Evolutionary conservation across 1,284 basidiomycete genomes (phyloP).

Genomic region (Pseudozyma flocculosa): DNA sequence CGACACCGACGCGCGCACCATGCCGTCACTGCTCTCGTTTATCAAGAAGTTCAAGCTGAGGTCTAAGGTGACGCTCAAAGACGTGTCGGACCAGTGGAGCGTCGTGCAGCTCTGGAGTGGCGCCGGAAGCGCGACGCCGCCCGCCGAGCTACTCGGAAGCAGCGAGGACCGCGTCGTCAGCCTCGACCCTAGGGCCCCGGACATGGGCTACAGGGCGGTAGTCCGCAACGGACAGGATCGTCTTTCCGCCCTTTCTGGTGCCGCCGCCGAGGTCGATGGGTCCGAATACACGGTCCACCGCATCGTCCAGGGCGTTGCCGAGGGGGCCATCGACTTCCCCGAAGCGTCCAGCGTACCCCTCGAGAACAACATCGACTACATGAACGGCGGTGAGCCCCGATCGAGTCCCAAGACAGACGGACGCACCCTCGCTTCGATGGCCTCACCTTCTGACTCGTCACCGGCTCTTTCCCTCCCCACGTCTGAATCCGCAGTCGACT

Average conservation of each 20-base stretch:
- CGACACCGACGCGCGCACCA: slow-evolving; percentile 68
- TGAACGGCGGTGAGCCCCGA: slow-evolving; percentile 76
- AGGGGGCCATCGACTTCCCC: slow-evolving; percentile 76
- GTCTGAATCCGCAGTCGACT: slow-evolving; percentile 71
- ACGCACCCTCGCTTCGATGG: too few relatives aligned
- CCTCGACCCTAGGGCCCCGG: slow-evolving; percentile 34
- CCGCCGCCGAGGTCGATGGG: neutral
- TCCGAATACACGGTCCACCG: slow-evolving; percentile 73
- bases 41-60: slow-evolving; percentile 85
- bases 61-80: slow-evolving; percentile 77
- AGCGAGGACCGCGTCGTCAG: neutral
- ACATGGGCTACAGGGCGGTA: slow-evolving; percentile 43
- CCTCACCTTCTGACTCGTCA: too few relatives aligned
- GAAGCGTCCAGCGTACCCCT: slow-evolving; percentile 81
- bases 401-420: too few relatives aligned
- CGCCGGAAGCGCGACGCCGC: neutral
- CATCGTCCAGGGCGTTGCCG: slow-evolving; percentile 80
- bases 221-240: neutral
- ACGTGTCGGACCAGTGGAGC: slow-evolving; percentile 73
- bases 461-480: too few relatives aligned
- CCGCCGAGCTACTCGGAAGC: neutral
- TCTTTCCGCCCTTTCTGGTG: neutral
- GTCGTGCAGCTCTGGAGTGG: slow-evolving; percentile 78
- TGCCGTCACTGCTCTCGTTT: slow-evolving; percentile 65
- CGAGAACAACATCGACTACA: slow-evolving; percentile 89